A percentile compares a stretch with the other conserved stretches of the same genome.
Evolutionary conservation across 164 flowering plant species (phyloP).

Genomic region (Platanus orientalis): DNA sequence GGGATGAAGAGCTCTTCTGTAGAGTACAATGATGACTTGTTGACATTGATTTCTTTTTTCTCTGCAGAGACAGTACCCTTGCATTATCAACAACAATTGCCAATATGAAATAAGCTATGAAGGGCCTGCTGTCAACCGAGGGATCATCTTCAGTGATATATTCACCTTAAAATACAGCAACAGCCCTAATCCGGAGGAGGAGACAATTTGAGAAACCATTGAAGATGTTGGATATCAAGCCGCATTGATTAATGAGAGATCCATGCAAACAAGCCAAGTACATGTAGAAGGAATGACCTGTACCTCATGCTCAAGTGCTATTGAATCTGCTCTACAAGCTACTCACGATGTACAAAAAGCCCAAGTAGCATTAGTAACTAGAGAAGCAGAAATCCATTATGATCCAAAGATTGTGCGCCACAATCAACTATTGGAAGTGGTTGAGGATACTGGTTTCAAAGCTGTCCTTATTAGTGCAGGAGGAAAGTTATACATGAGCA

Average conservation of each 20-base stretch:
- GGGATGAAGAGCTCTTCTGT: no score
- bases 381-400: slow-evolving; percentile 65
- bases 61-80: no score
- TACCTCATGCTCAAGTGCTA: slow-evolving; percentile 65
- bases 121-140: no score
- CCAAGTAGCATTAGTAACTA: slow-evolving; percentile 74
- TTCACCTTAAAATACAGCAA: no score
- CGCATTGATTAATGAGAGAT: slow-evolving; percentile 32
- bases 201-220: slow-evolving; percentile 63
- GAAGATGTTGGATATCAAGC: slow-evolving; percentile 81
- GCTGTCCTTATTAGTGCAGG: slow-evolving; percentile 61
- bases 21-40: no score
- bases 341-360: slow-evolving; percentile 60
- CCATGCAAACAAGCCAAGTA: slow-evolving; percentile 47
- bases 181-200: no score
- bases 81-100: no score
- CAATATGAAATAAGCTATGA: no score
- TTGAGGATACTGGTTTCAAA: slow-evolving; percentile 72
- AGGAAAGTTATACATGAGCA: slow-evolving; percentile 51
- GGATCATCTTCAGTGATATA: no score
- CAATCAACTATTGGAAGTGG: slow-evolving; percentile 37
- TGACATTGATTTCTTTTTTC: no score
- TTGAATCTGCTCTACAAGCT: slow-evolving; percentile 49
- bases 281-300: slow-evolving; percentile 80
- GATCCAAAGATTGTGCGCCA: slow-evolving; percentile 45